Conservation (phyloP, 2,329 filamentous ascomycete species). For the Alternaria gaisen region DNA sequence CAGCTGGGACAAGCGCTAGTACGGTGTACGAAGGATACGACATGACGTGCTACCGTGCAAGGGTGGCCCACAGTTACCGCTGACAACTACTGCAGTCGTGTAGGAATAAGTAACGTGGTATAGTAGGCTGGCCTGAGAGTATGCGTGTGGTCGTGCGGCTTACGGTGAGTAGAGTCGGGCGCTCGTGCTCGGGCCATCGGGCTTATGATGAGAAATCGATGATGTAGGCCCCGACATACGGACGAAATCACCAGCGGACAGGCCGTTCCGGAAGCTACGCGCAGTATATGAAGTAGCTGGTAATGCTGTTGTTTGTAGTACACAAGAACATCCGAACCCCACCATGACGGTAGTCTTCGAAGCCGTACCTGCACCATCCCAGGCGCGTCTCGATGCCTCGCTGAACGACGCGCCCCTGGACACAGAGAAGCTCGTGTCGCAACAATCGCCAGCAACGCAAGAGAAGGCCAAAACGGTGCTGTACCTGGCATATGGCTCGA, state of each 20-base stretch:
- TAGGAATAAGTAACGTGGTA: background rate
- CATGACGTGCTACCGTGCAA: slow-evolving; percentile 20
- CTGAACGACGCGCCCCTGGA: slow-evolving; percentile 39
- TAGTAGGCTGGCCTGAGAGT: background rate
- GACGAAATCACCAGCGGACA: slow-evolving; percentile 3
- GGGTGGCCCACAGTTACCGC: background rate
- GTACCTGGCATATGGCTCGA: slow-evolving; percentile 82
- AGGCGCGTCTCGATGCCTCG: slow-evolving; percentile 46
- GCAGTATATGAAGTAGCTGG: background rate
- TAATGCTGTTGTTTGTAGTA: background rate
- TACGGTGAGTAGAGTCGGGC: background rate
- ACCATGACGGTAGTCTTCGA: slow-evolving; percentile 23
- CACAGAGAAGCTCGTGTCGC: slow-evolving; percentile 23
- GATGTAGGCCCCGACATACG: slow-evolving; percentile 1
- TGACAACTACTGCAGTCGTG: background rate
- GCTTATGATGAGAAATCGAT: slow-evolving; percentile 1
- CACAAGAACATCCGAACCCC: background rate
- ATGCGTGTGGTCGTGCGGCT: background rate
- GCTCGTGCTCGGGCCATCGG: slow-evolving; percentile 6
- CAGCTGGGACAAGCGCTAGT: slow-evolving; percentile 30
- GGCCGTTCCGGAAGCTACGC: background rate
- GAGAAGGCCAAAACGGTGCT: slow-evolving; percentile 50
- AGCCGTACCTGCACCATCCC: slow-evolving; percentile 31
- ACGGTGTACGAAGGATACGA: slow-evolving; percentile 26
- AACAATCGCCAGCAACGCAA: slow-evolving; percentile 17